phyloP scores from a whole-genome alignment of 768 basidiomycete genomes.

The Lanmaoa pseudosensibilis region DNA sequence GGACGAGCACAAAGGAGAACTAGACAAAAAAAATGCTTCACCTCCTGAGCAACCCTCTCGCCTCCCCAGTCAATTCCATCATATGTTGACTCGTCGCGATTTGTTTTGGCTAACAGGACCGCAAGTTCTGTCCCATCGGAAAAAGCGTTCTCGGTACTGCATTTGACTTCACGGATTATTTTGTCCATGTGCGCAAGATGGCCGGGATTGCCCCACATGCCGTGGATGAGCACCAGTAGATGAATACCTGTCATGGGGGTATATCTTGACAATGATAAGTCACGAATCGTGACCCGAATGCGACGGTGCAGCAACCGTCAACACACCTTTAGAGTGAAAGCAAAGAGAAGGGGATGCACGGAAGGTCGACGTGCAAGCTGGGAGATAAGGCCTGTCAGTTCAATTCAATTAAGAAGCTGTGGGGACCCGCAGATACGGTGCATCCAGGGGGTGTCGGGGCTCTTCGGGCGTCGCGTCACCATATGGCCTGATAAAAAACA shows the following conservation, averaged over 20 bases:
- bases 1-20: background rate
- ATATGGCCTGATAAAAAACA: too few relatives aligned
- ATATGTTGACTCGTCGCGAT: constrained; percentile 66
- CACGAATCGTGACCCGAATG: background rate
- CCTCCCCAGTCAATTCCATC: constrained; percentile 86
- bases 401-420: background rate
- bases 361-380: constrained; percentile 5
- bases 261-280: background rate
- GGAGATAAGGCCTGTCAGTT: background rate
- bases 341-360: background rate
- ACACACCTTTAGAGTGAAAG: constrained; percentile 2
- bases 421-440: too few relatives aligned
- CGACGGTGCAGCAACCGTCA: background rate
- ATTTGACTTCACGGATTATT: constrained; percentile 48
- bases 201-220: constrained; percentile 81
- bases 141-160: constrained; percentile 21
- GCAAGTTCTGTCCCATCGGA: constrained; percentile 47
- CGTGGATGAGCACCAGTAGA: constrained; percentile 47
- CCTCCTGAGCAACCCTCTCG: constrained; percentile 79
- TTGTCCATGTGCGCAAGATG: constrained; percentile 63
- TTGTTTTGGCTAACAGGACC: constrained; percentile 64
- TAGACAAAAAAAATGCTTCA: constrained; percentile 28
- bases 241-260: constrained; percentile 35
- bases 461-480: background rate
- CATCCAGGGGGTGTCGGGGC: background rate